These are phyloP conservation scores for Phycomyces nitens DNA, from an alignment of 192 early-diverging fungal species.

Conservation along the genomic window DNA sequence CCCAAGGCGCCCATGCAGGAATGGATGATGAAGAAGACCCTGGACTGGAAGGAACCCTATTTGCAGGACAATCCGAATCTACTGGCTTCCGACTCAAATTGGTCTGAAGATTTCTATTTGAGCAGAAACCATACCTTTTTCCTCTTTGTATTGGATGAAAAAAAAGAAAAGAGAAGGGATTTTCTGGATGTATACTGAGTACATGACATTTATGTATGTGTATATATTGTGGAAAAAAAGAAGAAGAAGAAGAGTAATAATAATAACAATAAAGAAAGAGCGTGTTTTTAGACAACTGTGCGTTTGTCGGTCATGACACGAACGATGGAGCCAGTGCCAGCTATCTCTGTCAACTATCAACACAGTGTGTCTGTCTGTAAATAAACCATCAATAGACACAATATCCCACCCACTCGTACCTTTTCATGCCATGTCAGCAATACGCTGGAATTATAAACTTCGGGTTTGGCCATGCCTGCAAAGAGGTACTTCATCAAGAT, in stretches of 20 bases:
- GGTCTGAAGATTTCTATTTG: conserved; percentile 7
- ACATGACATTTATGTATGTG: no score
- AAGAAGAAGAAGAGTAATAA: not conserved
- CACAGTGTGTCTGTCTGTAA: conserved; percentile 11
- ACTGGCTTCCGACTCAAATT: conserved; percentile 56
- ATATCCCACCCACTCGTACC: conserved; percentile 40
- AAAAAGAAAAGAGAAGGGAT: not conserved
- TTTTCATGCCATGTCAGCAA: conserved; percentile 94
- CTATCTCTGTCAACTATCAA: conserved; percentile 73
- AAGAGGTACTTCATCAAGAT: conserved; percentile 91
- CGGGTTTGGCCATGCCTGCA: conserved; percentile 82
- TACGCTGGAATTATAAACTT: conserved; percentile 76
- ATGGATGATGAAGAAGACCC: conserved; percentile 44
- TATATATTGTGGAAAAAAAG: not conserved
- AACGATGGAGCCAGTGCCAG: conserved; percentile 85
- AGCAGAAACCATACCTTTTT: not conserved
- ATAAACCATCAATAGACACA: conserved; percentile 5
- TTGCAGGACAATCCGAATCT: conserved; percentile 50
- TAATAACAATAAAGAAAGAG: no score
- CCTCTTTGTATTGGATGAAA: not conserved
- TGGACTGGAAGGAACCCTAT: conserved; percentile 41
- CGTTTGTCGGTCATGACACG: conserved; percentile 88
- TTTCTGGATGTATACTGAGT: no score
- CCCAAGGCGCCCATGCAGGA: conserved; percentile 53
- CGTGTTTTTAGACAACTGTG: conserved; percentile 48